Percentiles rank a stretch among this genome's conserved stretches.
Evolutionary conservation across 2,329 filamentous ascomycete species (phyloP).

Genomic region (Colletotrichum karsti): DNA sequence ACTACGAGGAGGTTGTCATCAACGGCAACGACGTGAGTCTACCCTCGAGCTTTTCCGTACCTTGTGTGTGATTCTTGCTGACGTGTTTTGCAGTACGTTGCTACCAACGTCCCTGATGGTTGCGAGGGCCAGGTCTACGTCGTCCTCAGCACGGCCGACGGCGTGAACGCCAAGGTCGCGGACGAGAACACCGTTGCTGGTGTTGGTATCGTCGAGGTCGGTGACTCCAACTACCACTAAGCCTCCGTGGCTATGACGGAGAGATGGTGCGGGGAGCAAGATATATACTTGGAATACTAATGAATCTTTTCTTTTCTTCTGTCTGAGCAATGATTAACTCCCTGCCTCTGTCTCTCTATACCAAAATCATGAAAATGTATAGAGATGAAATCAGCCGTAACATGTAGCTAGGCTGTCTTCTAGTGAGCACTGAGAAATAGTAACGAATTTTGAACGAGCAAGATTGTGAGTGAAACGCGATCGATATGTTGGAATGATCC

Average conservation of each 20-base stretch:
- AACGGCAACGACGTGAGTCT: constrained; percentile 30
- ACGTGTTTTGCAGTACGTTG: constrained; percentile 28
- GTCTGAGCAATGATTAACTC: background rate
- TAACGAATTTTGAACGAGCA: no score
- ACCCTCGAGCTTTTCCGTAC: constrained; percentile 21
- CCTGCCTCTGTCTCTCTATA: no score
- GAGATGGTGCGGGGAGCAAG: background rate
- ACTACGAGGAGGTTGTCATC: constrained; percentile 23
- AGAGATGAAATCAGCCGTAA: no score
- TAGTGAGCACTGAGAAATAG: no score
- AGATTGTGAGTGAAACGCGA: no score
- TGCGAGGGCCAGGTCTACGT: constrained; percentile 49
- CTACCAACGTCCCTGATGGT: constrained; percentile 35
- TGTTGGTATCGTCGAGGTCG: constrained; percentile 44
- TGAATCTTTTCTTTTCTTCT: no score
- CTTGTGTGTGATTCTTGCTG: constrained; percentile 30
- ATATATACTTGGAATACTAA: no score
- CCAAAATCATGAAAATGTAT: no score
- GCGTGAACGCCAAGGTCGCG: constrained; percentile 34
- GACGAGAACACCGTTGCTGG: constrained; percentile 48
- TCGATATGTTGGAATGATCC: background rate
- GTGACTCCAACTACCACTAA: background rate
- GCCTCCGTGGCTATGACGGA: background rate
- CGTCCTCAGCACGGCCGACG: constrained; percentile 47
- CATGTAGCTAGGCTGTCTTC: no score